These are phyloP conservation scores for Ophiostoma sp. DNA, from an alignment of 2,329 filamentous ascomycete genomes.

Conservation along the genomic window DNA sequence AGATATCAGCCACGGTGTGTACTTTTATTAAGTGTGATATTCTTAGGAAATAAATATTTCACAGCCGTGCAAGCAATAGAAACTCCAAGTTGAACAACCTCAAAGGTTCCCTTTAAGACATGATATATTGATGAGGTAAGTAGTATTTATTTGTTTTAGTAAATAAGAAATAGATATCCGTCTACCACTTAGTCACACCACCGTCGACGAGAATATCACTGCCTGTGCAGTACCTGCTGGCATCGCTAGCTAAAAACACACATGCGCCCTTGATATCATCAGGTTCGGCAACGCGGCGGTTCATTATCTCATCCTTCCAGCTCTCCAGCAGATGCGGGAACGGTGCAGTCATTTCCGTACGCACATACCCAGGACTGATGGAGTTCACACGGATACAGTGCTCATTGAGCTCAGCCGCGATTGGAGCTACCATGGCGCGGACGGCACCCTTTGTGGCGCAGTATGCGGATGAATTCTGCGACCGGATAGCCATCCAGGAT, in stretches of 20 bases:
- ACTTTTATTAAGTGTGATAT: too few species aligned
- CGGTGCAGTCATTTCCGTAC: constrained; percentile 67
- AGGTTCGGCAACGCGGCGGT: constrained; percentile 54
- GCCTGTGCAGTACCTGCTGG: constrained; percentile 40
- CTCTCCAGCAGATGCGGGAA: constrained; percentile 54
- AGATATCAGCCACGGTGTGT: too few species aligned
- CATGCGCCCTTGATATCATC: constrained; percentile 58
- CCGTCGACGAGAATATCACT: constrained; percentile 25
- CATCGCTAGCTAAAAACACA: constrained; percentile 56
- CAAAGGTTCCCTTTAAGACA: too few species aligned
- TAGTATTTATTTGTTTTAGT: too few species aligned
- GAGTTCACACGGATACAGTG: constrained; percentile 62
- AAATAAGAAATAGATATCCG: not conserved
- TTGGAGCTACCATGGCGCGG: constrained; percentile 56
- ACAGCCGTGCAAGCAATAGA: too few species aligned
- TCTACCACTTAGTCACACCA: constrained; percentile 26
- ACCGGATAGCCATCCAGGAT: constrained; percentile 49
- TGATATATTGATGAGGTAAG: too few species aligned
- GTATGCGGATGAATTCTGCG: constrained; percentile 61
- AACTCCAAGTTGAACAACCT: too few species aligned
- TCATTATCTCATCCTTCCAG: constrained; percentile 71
- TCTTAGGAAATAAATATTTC: too few species aligned
- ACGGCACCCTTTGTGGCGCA: constrained; percentile 63
- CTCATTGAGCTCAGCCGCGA: constrained; percentile 59
- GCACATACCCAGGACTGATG: constrained; percentile 60